These are phyloP conservation scores for Pinus tabuliformis DNA, from an alignment of 75 land plant genomes.

Conservation along the genomic window DNA sequence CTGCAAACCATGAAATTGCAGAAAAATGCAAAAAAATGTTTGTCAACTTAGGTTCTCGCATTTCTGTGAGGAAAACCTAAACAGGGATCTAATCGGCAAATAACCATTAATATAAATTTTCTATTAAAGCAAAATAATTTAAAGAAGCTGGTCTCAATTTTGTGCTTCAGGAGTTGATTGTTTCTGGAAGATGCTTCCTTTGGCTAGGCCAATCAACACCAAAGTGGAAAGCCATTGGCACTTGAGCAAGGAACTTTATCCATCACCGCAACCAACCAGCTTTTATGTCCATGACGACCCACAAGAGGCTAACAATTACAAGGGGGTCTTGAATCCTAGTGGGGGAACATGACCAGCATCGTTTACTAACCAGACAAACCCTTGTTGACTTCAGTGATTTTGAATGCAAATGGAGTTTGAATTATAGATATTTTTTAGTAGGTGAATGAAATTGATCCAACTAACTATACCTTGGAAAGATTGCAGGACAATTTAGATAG, in stretches of 20 bases:
- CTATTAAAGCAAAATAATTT: not conserved
- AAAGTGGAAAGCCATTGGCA: no score
- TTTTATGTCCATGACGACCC: no score
- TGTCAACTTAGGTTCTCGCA: not conserved
- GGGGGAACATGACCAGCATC: no score
- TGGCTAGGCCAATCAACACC: no score
- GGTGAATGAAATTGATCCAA: not conserved
- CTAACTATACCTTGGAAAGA: not conserved
- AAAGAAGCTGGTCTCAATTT: not conserved
- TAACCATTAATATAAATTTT: not conserved
- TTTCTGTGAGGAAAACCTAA: not conserved
- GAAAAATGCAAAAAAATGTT: not conserved
- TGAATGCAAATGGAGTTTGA: not conserved
- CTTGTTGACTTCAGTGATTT: no score
- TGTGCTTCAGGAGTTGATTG: not conserved
- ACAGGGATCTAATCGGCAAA: not conserved
- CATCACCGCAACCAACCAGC: no score
- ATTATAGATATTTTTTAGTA: not conserved
- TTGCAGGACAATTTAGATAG: not conserved
- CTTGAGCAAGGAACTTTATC: no score
- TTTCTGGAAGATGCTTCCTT: no score
- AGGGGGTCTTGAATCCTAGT: no score
- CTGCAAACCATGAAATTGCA: not conserved
- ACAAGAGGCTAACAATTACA: no score
- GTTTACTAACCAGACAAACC: no score